Evolutionary conservation across 768 basidiomycete species (phyloP), one percentile per base, ranked within the genome.

Genomic region (Amanita exitialis): DNA sequence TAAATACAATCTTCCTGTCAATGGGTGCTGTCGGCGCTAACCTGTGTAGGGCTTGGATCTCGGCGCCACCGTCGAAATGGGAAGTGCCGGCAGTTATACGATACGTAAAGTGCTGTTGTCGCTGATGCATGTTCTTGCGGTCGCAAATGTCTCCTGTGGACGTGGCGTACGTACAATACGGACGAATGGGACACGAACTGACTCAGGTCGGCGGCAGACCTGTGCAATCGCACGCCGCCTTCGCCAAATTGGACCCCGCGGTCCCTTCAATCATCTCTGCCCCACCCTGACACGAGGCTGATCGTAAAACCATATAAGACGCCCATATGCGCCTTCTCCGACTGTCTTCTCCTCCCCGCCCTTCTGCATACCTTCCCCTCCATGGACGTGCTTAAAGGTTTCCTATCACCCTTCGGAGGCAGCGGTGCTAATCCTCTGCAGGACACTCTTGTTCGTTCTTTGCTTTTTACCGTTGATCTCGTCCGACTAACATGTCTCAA

Each of bases 321-420:
- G 59, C 58, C 58, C 61, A 64, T 70, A 68, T 67, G 66, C 61
- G 61, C 59, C 61, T 63, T 59, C 59, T 60, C 53, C 58, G 62
- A 62, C 57, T 56, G 61, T 62, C 59, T 66, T 61, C 59, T 60
- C 63, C 59, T 60, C 60, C 65, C 64, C 64, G 64, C 65, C 55
- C 60, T 63, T 57, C 55, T 54, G 36, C 54, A 49, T 51, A 59
- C 30, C 56, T 53, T 61, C 57, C 54, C 58, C 49, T 57, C 62
- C 54, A 90, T 90, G 89, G 79, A 90, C 53, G 56, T 81, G 41
- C 57, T 90, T 55, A 86, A 80, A 70, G 82, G 64, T 61, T 68
- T 90, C 53, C 69, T 90, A 42, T 83, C 83, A 57, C 88, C 87
- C 7, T 66, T 84, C 49, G 79, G 77, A 13, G 32, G 12, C 52